These are phyloP conservation scores for Arthrinium phaeospermum DNA, from an alignment of 2,329 filamentous ascomycete species.

Conservation along the genomic window DNA sequence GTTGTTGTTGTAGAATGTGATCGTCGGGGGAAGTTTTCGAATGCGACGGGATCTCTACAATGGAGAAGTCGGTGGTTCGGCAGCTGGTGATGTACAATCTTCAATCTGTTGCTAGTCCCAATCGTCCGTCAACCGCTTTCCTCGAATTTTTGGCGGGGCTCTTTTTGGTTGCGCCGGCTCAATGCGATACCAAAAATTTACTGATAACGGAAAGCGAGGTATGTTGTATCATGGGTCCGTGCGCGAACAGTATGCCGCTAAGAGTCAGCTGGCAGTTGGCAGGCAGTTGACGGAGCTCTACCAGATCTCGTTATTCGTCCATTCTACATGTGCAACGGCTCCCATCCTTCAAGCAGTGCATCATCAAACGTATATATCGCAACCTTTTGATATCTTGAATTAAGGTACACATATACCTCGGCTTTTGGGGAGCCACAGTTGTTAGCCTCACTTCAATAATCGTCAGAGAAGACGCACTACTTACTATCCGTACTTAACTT, in stretches of 20 bases:
- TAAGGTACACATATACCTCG: not conserved
- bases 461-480: not conserved
- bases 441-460: not conserved
- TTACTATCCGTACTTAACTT: too few species aligned
- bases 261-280: not conserved
- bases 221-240: too few species aligned
- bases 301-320: not conserved
- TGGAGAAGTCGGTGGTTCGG: not conserved
- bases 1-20: not conserved
- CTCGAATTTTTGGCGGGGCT: conserved; percentile 17
- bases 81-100: not conserved
- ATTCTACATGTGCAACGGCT: not conserved
- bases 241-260: not conserved
- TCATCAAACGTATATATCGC: not conserved
- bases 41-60: not conserved
- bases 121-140: not conserved
- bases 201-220: not conserved
- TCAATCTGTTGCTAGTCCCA: not conserved
- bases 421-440: not conserved
- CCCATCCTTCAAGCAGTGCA: not conserved
- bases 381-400: not conserved
- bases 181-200: conserved; percentile 15
- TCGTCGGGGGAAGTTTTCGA: not conserved
- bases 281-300: not conserved
- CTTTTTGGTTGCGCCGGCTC: conserved; percentile 8